Evolutionary conservation across 768 basidiomycete genomes (phyloP).

Genomic region (Rhodosporidiobolus sp.): DNA sequence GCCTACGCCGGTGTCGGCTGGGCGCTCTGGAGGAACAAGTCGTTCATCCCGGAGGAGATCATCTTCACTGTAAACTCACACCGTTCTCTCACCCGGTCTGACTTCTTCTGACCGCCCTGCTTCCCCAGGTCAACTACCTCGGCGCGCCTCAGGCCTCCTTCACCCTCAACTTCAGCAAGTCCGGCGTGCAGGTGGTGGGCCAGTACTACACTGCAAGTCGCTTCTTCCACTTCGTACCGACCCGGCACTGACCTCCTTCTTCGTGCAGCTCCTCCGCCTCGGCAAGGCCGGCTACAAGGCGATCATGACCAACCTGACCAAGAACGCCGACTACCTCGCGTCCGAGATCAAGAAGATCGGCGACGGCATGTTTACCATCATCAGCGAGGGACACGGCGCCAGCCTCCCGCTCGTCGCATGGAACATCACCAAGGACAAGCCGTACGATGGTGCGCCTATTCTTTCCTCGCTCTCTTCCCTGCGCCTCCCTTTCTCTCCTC

Average conservation of each 20-base stretch:
- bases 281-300: slow-evolving; percentile 47
- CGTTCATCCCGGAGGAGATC: slow-evolving; percentile 48
- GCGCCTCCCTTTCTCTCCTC: not conserved
- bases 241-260: not conserved
- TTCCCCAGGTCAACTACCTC: not conserved
- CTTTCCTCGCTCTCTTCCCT: not conserved
- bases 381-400: slow-evolving; percentile 39
- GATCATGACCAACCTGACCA: slow-evolving; percentile 47
- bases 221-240: not conserved
- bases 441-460: slow-evolving; percentile 41
- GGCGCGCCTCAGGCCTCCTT: slow-evolving; percentile 32
- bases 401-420: slow-evolving; percentile 49
- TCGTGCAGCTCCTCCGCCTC: not conserved
- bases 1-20: slow-evolving; percentile 47
- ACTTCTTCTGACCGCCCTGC: too few species aligned
- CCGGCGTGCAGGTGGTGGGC: slow-evolving; percentile 43
- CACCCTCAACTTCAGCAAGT: slow-evolving; percentile 44
- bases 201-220: slow-evolving; percentile 29
- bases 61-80: slow-evolving; percentile 46
- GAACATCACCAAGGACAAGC: slow-evolving; percentile 39
- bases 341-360: slow-evolving; percentile 37
- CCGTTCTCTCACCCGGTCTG: not conserved
- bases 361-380: slow-evolving; percentile 42
- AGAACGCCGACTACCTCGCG: slow-evolving; percentile 44
- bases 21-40: slow-evolving; percentile 46